Percentiles rank a stretch among this genome's conserved stretches.
These are phyloP conservation scores for Arabidopsis suecica DNA, from an alignment of 345 rosid genomes.

Conservation along the genomic window DNA sequence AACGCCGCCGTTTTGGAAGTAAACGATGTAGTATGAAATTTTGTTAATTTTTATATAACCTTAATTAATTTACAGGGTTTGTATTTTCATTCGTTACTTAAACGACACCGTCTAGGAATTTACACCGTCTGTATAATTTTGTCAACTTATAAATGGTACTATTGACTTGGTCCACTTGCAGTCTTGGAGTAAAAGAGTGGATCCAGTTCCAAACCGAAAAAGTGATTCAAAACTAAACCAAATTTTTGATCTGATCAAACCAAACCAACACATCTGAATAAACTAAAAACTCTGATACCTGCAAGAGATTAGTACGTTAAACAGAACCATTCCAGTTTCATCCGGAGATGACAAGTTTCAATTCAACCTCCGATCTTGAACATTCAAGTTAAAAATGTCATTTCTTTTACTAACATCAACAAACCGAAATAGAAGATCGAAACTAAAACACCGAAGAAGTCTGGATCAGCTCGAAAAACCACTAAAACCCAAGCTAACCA, in stretches of 20 bases:
- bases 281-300: neutral
- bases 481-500: slow-evolving; percentile 4
- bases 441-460: neutral
- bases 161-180: no score
- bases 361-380: neutral
- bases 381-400: neutral
- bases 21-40: no score
- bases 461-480: slow-evolving; percentile 9
- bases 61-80: no score
- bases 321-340: neutral
- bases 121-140: no score
- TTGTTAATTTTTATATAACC: no score
- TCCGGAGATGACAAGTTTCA: neutral
- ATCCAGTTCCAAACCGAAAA: neutral
- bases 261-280: slow-evolving; percentile 3
- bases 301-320: neutral
- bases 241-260: neutral
- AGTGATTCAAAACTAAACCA: neutral
- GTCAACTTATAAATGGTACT: no score
- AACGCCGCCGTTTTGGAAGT: neutral
- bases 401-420: neutral
- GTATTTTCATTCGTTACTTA: no score
- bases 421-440: neutral
- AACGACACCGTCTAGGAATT: no score
- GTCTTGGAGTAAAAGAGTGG: no score